These are phyloP conservation scores for Cercospora canescens DNA, from an alignment of 2,329 filamentous ascomycete genomes.

Conservation along the genomic window DNA sequence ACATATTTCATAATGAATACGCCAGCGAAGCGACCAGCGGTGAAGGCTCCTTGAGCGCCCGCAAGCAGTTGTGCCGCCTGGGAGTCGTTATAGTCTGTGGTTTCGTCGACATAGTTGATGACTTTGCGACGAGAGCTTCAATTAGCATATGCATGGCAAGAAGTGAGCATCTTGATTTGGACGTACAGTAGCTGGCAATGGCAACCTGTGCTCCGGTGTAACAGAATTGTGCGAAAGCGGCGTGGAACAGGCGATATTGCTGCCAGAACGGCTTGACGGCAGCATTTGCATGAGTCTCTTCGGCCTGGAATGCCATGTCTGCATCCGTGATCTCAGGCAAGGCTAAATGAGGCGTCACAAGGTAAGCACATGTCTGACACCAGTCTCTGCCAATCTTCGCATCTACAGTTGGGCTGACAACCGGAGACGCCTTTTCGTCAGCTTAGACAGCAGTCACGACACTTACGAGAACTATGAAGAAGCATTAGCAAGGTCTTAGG, in stretches of 20 bases:
- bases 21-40: constrained; percentile 70
- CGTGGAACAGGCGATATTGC: constrained; percentile 74
- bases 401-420: too few species aligned
- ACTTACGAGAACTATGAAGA: not conserved
- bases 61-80: constrained; percentile 69
- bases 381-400: not conserved
- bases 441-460: not conserved
- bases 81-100: constrained; percentile 55
- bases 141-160: not conserved
- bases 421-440: too few species aligned
- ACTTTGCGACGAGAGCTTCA: constrained; percentile 35
- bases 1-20: constrained; percentile 65
- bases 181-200: constrained; percentile 52
- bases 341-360: not conserved
- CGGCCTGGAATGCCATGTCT: constrained; percentile 59
- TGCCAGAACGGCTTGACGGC: constrained; percentile 55
- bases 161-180: rapidly evolving
- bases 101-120: constrained; percentile 65
- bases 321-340: constrained; percentile 61
- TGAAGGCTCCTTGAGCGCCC: constrained; percentile 72
- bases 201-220: constrained; percentile 74
- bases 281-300: constrained; percentile 30
- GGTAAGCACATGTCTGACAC: not conserved
- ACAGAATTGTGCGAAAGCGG: constrained; percentile 73
- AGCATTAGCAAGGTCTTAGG: not conserved